A percentile compares a stretch with the other conserved stretches of the same genome.
Conservation (phyloP, 768 basidiomycete genomes). For the Agrocybe chaxingu region DNA sequence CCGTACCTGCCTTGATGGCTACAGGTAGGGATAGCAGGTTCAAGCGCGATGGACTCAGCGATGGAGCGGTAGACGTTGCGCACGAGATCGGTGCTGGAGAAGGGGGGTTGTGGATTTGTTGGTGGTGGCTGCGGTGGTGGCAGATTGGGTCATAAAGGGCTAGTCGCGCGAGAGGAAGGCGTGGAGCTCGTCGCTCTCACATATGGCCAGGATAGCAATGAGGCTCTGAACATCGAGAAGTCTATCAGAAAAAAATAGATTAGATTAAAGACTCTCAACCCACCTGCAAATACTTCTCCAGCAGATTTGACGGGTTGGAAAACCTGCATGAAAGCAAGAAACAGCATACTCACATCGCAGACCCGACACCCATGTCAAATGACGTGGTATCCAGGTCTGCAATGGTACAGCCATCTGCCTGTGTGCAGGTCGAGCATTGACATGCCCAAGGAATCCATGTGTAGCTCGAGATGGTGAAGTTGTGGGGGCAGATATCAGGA, state of each 20-base stretch:
- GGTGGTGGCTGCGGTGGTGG: slow-evolving; percentile 4
- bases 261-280: slow-evolving; percentile 14
- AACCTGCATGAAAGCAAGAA: no score
- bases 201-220: slow-evolving; percentile 69
- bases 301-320: no score
- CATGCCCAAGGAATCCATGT: no score
- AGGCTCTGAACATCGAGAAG: slow-evolving; percentile 47
- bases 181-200: slow-evolving; percentile 78
- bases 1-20: no score
- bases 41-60: slow-evolving; percentile 73
- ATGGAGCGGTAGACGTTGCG: slow-evolving; percentile 89
- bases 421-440: no score
- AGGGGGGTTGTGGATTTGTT: slow-evolving; percentile 41
- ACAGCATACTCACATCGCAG: no score
- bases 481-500: no score
- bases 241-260: neutral
- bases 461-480: no score
- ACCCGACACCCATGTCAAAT: no score
- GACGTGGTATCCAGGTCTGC: no score
- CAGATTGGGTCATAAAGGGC: slow-evolving; percentile 62
- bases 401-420: no score
- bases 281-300: slow-evolving; percentile 93
- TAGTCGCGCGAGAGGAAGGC: slow-evolving; percentile 87
- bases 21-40: no score
- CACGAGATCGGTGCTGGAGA: slow-evolving; percentile 75